Base-by-base conservation (phyloP, 345 rosid species). In the Bruguiera gymnorhiza region DNA sequence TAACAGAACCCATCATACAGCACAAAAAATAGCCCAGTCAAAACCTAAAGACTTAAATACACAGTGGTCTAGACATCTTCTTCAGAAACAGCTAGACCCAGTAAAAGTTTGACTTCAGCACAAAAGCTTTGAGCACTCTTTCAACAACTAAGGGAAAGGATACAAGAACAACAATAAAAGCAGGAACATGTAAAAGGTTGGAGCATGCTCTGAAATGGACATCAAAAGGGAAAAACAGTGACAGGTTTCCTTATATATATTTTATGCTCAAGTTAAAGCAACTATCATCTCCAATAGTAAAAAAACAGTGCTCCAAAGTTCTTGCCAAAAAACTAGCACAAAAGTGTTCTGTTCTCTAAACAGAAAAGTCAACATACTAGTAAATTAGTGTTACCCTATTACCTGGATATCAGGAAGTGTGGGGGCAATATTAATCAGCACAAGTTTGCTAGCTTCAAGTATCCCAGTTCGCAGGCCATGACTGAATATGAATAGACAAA, bases 401-500 rank as follows among this genome's bases (percentile, higher is more conserved):
- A 92, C 99, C 94, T 95, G 99, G 70, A 95, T 70, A 63, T 90
- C 96, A 60, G 92, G 92, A 65, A 95, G 89, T 52, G 83, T 86
- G 26, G 99, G 99, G 50, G 99, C 96, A 66, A 95, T 82, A 80
- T 95, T 95, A 70, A 87, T 81, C 76, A 95, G 75, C 73, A 92
- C 75, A 60, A 89, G 91, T 83, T 92, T 95, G 67, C 91, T 86
- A 63, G 89, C 98, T 88, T 95, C 99, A 34, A 83, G 90, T 71
- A 95, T 84, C 81, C 98, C 99, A 31, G 99, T 95, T 72, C 99
- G 87, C 77, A 95, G 80, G 57, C 97, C 98, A 81, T 93, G 97
- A 78, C 98, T 93, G 74, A 76, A 74, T 52, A 34, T 65, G n/a
- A 46, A 74, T 5, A 51, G 66, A 68, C 60, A 79, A 63, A 54